Evolutionary conservation across 257 asterid genomes (phyloP).

Genomic region (Knoxia roxburghii): DNA sequence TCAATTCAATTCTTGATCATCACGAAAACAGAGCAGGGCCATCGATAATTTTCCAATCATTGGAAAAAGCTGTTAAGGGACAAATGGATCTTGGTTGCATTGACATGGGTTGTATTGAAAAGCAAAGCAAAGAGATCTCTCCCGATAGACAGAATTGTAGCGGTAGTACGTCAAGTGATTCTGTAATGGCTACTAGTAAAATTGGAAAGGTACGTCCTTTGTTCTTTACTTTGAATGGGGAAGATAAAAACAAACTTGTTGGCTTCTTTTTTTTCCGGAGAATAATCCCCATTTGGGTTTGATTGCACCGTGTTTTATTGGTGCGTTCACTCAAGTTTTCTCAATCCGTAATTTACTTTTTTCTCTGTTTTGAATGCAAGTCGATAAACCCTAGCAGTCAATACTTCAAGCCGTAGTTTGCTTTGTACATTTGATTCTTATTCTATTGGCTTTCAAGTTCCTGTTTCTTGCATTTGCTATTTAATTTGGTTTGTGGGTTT

Average conservation of each 20-base stretch:
- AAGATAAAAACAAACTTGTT: neutral
- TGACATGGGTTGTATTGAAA: slow-evolving; percentile 78
- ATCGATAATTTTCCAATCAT: slow-evolving; percentile 12
- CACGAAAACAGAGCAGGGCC: slow-evolving; percentile 8
- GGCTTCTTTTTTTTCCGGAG: neutral
- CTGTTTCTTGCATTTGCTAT: neutral
- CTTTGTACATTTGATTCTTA: neutral
- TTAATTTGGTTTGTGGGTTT: neutral
- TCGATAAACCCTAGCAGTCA: neutral
- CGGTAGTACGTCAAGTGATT: slow-evolving; percentile 38
- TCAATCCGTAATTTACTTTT: neutral
- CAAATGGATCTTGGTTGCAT: slow-evolving; percentile 84
- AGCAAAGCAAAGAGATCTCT: slow-evolving; percentile 29
- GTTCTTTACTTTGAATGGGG: neutral
- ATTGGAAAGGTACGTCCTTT: slow-evolving; percentile 51
- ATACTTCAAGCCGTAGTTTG: neutral
- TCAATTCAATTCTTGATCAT: neutral
- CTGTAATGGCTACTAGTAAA: slow-evolving; percentile 49
- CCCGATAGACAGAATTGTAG: slow-evolving; percentile 26
- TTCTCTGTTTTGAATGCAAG: neutral
- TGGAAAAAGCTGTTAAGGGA: neutral
- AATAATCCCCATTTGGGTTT: neutral
- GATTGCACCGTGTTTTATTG: neutral
- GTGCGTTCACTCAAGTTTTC: neutral
- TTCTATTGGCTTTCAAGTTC: no score